Evolutionary conservation across 805 yeast genomes (phyloP), one percentile per base, ranked within the genome.

Genomic region (Komagataella mondaviorum): DNA sequence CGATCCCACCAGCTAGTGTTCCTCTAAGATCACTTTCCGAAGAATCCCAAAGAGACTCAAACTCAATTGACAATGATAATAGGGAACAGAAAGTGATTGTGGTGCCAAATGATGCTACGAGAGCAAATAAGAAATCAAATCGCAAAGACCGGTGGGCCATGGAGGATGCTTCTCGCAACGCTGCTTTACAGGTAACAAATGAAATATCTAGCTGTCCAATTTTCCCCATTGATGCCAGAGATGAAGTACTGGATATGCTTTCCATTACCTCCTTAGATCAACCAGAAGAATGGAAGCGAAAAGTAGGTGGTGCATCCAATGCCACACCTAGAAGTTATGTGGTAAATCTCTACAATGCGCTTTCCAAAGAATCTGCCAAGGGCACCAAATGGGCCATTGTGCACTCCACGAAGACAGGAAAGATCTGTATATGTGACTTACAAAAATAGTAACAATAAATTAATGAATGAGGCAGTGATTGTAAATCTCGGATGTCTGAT

Each of bases 181-280:
- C 85, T 0, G 73, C 86, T 0, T 73, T 75, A 1, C 61, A 68
- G 3, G 69, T 83, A 48, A 61, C 88, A 45, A 72, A 74, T 49
- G 73, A 71, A 8, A 63, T 91, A 45, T 71, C 82, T 0, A 66
- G 69, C 20, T 83, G 93, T 0, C 91, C 97, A 0, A 77, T 91
- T 0, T 72, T 89, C 48, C 77, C 85, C 0, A 78, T 91, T 39
- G 98, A 91, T 61, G 80, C 78, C 3, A 75, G 83, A 54, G 96
- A 88, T 57, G 97, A 89, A 55, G 85, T 88, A 2, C 64, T 93
- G 54, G 91, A 89, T 49, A 85, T 89, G 76, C 85, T 91, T 45
- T 74, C 85, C 12, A 76, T 83, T 2, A 84, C 90, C 0, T 83
- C 95, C 0, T 65, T 88, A n/a, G 71, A 73, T 24, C 88, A 80